Base-by-base conservation (phyloP, 129 eudicot genomes). In the Chrysanthemum makinoi region DNA sequence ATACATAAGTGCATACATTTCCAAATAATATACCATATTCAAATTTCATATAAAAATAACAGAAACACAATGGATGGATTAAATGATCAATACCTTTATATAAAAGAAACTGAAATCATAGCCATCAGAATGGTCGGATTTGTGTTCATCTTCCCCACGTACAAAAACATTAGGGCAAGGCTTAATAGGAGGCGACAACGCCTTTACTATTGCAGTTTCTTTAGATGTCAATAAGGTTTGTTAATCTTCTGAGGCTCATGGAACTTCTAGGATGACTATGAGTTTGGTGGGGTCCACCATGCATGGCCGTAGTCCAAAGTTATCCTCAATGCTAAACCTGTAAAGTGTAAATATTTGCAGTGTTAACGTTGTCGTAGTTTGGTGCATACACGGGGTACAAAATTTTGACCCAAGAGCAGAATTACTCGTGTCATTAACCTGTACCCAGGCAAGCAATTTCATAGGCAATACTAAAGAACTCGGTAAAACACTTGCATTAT, bases 281-380 rank as follows among this genome's bases (percentile, higher is more conserved):
- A 94, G 87, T 78, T 94, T 94, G 10, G 98, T 94, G 35, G 98
- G 96, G 52, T 96, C 96, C 54, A 94, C 98, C 98, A 94, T 94
- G 85, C 98, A 94, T 67, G 98, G 98, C 76, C 90, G 63, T 62
- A 94, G 59, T 35, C 89, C 89, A 66, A 89, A 96, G 50, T 82
- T 78, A 77, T 83, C 63, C 63, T 82, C 89, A 94, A 94, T 11
- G 85, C 77, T 54, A 95, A 87, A 77, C 85, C 98, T 96, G 30
- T 26, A 26, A 26, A 26, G 30, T 93, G 77, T 70, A 88, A 48
- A 63, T 69, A 48, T 58, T 43, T 28, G 22, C 51, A 75, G 66
- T 6, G 1, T 6, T 14, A n/a, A 33, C 17, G 49, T 44, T 33
- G 48, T 18, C n/a, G 35, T 56, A 2, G 0, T 0, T 50, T 3